Evolutionary conservation across 2,329 filamentous ascomycete species (phyloP), one percentile per base, ranked within the genome.

Genomic region (Colletotrichum sp.): DNA sequence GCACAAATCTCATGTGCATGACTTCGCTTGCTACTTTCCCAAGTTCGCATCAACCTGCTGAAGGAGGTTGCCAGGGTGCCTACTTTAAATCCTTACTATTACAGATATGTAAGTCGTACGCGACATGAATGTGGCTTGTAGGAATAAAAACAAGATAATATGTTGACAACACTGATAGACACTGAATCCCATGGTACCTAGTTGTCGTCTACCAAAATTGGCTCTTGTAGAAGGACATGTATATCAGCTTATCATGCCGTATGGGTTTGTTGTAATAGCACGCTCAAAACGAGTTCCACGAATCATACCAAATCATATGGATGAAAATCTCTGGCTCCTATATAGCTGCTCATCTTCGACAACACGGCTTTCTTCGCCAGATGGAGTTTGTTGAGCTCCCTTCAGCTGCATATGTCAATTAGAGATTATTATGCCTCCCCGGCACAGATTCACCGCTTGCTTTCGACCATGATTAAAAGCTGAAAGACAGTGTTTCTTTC

Each of bases 201-300:
- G n/a, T 2, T 21, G 10, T 7, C 2, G 4, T 21, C 43, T 7
- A 48, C n/a, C n/a, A 48, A 7, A 48, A 48, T n/a, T 43, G 2
- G 38, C 38, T n/a, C 18, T n/a, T 18, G 7, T 8, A 3, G 16
- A 43, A 43, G 16, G 18, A 43, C 38, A 10, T n/a, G 7, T n/a
- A n/a, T 43, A 43, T 43, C 18, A 12, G 38, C 18, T n/a, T 43
- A 3, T n/a, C 18, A 10, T 9, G 43, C 43, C 3, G 9, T n/a
- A 48, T 18, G 9, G 38, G 18, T 43, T 3, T 43, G 16, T 2
- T 43, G 18, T 43, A 18, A 18, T 6, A 43, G 6, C 38, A 43
- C 18, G 3, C 9, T 43, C 38, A 43, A 6, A 3, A 0, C 1
- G 18, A 43, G 38, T 43, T 12, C 0, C 18, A 0, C 1, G 34